phyloP scores from a whole-genome alignment of 78 protist genomes.

The Chrysochromulina parva region DNA sequence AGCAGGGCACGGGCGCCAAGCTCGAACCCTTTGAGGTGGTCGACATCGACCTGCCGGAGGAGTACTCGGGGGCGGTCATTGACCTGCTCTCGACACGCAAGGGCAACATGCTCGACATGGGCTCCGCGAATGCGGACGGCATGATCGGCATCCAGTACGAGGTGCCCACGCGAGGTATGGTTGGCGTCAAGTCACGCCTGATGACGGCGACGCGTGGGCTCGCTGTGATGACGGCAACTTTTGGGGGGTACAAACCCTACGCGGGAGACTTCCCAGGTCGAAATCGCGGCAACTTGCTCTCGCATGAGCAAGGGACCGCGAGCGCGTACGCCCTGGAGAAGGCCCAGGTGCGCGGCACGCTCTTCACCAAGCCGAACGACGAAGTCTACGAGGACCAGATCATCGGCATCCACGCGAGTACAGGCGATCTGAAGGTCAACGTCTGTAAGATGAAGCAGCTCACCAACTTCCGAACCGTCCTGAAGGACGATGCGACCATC shows the following conservation, averaged over 20 bases:
- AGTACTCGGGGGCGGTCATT: conserved; percentile 68
- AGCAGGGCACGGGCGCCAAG: background rate
- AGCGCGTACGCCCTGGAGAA: conserved; percentile 53
- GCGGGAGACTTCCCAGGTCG: background rate
- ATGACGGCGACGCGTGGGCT: conserved; percentile 67
- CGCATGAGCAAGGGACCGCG: conserved; percentile 60
- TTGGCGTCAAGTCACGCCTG: background rate
- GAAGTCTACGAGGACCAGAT: conserved; percentile 72
- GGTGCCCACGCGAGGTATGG: conserved; percentile 61
- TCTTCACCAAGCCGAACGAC: conserved; percentile 69
- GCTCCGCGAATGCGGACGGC: conserved; percentile 27
- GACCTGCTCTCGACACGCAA: conserved; percentile 11
- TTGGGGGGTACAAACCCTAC: conserved; percentile 62
- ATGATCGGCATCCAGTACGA: conserved; percentile 51
- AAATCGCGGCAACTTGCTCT: conserved; percentile 59
- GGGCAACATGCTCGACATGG: background rate
- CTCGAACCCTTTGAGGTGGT: conserved; percentile 69
- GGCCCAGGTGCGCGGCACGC: conserved; percentile 63
- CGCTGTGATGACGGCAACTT: conserved; percentile 70
- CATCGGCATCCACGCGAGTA: conserved; percentile 56
- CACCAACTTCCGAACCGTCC: conserved; percentile 73
- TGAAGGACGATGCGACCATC: conserved; percentile 65
- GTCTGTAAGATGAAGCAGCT: conserved; percentile 70
- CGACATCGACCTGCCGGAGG: conserved; percentile 67
- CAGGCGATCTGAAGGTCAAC: conserved; percentile 71